Evolutionary conservation across 768 basidiomycete species (phyloP).

Genomic region (Lyophyllum decastes): DNA sequence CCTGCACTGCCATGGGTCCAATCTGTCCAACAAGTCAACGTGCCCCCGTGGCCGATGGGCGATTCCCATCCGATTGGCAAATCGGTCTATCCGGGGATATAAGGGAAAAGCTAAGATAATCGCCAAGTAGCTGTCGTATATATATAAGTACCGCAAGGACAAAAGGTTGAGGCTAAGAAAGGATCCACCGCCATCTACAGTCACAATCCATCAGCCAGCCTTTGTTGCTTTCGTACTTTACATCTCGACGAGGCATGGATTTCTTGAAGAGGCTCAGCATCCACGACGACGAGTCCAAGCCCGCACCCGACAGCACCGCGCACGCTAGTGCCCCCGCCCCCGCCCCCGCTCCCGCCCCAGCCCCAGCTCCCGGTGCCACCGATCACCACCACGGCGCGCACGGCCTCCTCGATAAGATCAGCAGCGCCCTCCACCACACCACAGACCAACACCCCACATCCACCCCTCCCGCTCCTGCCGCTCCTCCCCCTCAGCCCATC

Average conservation of each 20-base stretch:
- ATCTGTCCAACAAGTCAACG: too few relatives aligned
- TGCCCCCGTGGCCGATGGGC: neutral
- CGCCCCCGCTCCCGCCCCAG: too few relatives aligned
- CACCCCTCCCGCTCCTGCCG: neutral
- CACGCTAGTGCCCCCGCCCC: too few relatives aligned
- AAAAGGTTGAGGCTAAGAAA: too few relatives aligned
- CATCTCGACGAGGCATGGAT: too few relatives aligned
- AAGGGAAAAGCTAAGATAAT: neutral
- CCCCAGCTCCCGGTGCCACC: too few relatives aligned
- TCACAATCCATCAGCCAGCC: too few relatives aligned
- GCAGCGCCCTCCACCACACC: neutral
- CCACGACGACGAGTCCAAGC: neutral
- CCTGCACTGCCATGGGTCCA: too few relatives aligned
- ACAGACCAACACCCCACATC: neutral
- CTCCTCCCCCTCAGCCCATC: neutral
- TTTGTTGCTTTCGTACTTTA: too few relatives aligned
- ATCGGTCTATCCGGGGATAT: neutral
- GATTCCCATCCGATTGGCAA: neutral
- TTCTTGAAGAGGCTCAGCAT: neutral
- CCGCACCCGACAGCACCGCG: neutral
- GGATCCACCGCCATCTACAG: too few relatives aligned
- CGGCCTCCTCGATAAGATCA: neutral
- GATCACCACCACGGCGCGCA: neutral
- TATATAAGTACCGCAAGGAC: too few relatives aligned
- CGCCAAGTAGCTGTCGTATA: neutral